Evolutionary conservation across 371 early-diverging fungal genomes (phyloP), one percentile per base, ranked within the genome.

Genomic region (Mucor mucedo): DNA sequence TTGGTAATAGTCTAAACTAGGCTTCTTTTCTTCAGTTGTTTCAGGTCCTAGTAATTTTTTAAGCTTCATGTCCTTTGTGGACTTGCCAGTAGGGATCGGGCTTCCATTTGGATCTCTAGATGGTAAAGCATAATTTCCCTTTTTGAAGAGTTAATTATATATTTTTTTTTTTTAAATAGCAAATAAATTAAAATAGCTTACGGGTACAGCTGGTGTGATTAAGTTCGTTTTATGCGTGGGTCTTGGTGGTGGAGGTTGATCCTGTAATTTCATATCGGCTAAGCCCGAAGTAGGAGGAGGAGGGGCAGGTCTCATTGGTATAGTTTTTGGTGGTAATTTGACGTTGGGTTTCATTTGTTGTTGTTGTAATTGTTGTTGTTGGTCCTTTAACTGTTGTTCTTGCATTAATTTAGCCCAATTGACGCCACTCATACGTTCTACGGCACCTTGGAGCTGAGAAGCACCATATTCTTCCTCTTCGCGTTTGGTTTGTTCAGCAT

Each of bases 401-500:
- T 69, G 67, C 59, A 72, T 62, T 52, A 69, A 39, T 32, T 72
- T 65, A 28, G 71, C 66, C 75, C 75, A 75, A 49, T 58, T 61
- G 3, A 69, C 58, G 29, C 68, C 75, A 58, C 68, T 65, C 55
- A 60, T 48, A 30, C 66, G 60, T 59, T 75, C 72, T 14, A 75
- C 75, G 13, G 72, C 67, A 10, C 76, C 73, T 52, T 52, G 68
- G 42, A 66, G 60, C 27, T 66, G 60, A 32, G 65, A 72, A n/a
- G 66, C 71, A 40, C 77, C 85, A 58, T 82, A 82, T 52, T 77
- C 79, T 48, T 77, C 80, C 55, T 78, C 76, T 59, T 86, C 84
- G 28, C 82, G 68, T 60, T 82, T 78, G 41, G 84, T 84, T 65
- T 88, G 86, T 71, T 93, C 95, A 13, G 97, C 94, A 78, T 97